phyloP scores from a whole-genome alignment of 2,329 filamentous ascomycete genomes.

The Colletotrichum noveboracense region DNA sequence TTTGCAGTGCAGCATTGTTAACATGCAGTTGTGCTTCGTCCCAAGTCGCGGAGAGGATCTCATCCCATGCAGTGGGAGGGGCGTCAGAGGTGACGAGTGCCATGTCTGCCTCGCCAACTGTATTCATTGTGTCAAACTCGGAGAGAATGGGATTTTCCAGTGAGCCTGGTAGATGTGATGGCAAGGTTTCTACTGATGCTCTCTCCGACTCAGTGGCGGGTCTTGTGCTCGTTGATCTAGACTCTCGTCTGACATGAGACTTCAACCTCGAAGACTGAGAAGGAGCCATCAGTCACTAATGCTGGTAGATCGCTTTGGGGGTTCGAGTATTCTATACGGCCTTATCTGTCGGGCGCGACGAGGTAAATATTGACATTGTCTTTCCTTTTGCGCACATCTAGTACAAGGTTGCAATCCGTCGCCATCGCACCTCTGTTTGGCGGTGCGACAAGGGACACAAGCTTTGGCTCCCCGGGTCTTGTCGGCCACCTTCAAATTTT shows the following conservation, averaged over 20 bases:
- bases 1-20: neutral
- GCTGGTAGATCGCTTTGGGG: neutral
- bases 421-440: neutral
- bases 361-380: neutral
- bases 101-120: neutral
- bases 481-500: neutral
- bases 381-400: neutral
- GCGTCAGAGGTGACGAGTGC: neutral
- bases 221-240: neutral
- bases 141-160: neutral
- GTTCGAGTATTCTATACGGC: accelerated
- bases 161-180: neutral
- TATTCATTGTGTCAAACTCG: neutral
- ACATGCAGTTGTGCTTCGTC: neutral
- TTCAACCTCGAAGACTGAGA: neutral
- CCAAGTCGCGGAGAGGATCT: neutral
- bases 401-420: neutral
- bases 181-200: neutral
- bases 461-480: neutral
- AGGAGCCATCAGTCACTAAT: neutral
- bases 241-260: neutral
- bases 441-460: neutral
- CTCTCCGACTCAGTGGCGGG: neutral
- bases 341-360: neutral
- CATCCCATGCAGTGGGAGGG: neutral